phyloP scores from a whole-genome alignment of 1,284 basidiomycete species.

The Phaffia rhodozyma region DNA sequence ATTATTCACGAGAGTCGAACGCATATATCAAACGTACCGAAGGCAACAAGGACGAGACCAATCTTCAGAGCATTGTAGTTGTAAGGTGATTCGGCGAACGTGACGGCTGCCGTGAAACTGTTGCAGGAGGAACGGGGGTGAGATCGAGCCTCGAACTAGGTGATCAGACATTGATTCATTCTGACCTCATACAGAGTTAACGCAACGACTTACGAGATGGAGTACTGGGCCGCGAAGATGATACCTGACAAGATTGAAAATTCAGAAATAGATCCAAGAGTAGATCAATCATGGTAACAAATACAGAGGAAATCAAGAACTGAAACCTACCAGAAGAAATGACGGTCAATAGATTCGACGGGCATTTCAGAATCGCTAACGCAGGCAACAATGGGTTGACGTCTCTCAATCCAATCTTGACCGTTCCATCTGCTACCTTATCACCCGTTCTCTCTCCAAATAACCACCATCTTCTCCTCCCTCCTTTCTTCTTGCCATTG shows the following conservation, averaged over 20 bases:
- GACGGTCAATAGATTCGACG: conserved; percentile 56
- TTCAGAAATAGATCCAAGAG: neutral
- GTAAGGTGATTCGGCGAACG: conserved; percentile 45
- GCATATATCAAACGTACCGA: conserved; percentile 37
- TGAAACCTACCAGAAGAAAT: conserved; percentile 50
- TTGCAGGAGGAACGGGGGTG: no score
- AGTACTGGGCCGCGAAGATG: conserved; percentile 60
- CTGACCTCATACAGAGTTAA: no score
- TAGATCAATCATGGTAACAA: neutral
- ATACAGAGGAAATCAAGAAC: no score
- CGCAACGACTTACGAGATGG: conserved; percentile 29
- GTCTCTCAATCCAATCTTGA: conserved; percentile 53
- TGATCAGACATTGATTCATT: no score
- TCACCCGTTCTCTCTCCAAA: conserved; percentile 18
- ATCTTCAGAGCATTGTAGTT: conserved; percentile 56
- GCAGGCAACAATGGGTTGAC: conserved; percentile 60
- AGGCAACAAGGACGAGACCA: conserved; percentile 61
- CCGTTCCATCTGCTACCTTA: conserved; percentile 25
- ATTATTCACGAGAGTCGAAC: neutral
- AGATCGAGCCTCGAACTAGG: no score
- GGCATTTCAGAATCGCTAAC: conserved; percentile 44
- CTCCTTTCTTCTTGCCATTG: conserved; percentile 5
- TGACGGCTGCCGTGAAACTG: conserved; percentile 56
- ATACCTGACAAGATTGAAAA: conserved; percentile 36
- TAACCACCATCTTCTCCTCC: conserved; percentile 17